Evolutionary conservation across 371 early-diverging fungal species (phyloP).

Genomic region (Rhizopus arrhizus): DNA sequence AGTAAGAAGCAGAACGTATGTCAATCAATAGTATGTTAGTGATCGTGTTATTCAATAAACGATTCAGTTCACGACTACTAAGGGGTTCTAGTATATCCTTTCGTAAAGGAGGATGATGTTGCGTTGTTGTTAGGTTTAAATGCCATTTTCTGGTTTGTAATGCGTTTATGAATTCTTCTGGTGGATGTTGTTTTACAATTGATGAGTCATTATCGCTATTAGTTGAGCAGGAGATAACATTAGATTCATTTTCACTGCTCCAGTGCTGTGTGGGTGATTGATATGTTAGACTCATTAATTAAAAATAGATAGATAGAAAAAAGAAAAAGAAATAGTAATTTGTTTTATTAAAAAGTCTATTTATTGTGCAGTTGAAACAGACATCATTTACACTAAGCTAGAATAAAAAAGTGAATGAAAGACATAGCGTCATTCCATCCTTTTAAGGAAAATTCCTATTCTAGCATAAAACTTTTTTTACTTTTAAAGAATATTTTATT

Average conservation of each 20-base stretch:
- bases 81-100: constrained; percentile 19
- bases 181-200: constrained; percentile 5
- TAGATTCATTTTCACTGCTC: background rate
- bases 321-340: constrained; percentile 7
- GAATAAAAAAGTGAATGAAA: background rate
- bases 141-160: constrained; percentile 12
- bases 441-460: background rate
- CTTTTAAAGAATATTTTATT: no score
- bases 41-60: constrained; percentile 3
- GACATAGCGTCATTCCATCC: background rate
- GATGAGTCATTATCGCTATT: constrained; percentile 5
- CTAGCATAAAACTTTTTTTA: background rate
- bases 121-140: background rate
- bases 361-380: background rate
- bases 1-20: constrained; percentile 44
- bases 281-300: constrained; percentile 26
- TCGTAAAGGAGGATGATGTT: background rate
- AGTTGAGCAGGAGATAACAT: background rate
- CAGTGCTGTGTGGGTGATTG: constrained; percentile 28
- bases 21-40: constrained; percentile 45
- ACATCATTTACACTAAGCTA: background rate
- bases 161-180: constrained; percentile 26
- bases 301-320: background rate
- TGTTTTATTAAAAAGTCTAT: background rate
- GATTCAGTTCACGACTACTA: constrained; percentile 7